Base-by-base conservation (phyloP, 129 eudicot species). In the Tanacetum coccineum region DNA sequence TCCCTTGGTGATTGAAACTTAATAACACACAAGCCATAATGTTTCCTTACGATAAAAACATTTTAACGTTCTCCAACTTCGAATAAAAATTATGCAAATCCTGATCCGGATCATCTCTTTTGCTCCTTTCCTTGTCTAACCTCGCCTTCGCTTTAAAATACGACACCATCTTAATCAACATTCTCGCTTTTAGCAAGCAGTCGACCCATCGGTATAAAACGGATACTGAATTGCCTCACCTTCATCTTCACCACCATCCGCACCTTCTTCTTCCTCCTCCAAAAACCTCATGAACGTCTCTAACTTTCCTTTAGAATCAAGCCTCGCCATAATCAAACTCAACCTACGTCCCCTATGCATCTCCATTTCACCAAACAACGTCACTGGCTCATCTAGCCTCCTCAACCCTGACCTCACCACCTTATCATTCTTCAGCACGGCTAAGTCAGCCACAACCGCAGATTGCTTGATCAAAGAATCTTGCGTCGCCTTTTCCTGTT, bases 271-370 rank as follows among this genome's bases (percentile, higher is more conserved):
- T 49, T 86, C 98, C 51, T 93, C 96, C 70, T 93, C 98, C 51
- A 82, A 80, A 52, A 89, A 87, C 70, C 79, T 88, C 98, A 86
- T 82, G 66, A 93, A 71, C 77, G 54, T 88, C 3, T 88, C 96
- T 80, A 80, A 73, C 60, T 89, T 86, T 13, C 98, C 98, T 70
- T 86, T 89, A 4, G 85, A 32, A 77, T 88, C 98, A 50, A 92
- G 82, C 68, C 78, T 88, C 17, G 89, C 98, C 98, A 93, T 86
- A 1, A 93, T 79, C 74, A 78, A 74, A 74, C 98, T 62, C 75
- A 93, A 60, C 56, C 96, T 86, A 32, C 86, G 96, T 36, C 96
- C 78, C 67, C 98, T 82, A 80, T 93, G 96, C 98, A 93, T 93
- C 80, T 88, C 98, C 64, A 89, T 82, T 50, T 88, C 98, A 25